phyloP scores from a whole-genome alignment of 495 filamentous ascomycete genomes.

The Penicillium bialowiezense region DNA sequence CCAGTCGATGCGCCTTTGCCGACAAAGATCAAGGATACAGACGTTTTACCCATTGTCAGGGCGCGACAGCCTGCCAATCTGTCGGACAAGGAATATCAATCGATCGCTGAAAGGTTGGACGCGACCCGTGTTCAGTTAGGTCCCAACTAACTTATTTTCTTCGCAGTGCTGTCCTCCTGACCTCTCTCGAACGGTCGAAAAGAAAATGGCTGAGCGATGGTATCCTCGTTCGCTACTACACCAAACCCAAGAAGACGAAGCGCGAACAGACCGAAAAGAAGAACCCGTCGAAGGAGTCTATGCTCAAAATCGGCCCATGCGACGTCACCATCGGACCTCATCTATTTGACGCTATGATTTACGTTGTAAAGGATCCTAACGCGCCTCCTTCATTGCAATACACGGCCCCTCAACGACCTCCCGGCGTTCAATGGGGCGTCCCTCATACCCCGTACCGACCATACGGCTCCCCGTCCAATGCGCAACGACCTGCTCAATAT shows the following conservation, averaged over 20 bases:
- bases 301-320: slow-evolving; percentile 77
- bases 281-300: slow-evolving; percentile 82
- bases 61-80: slow-evolving; percentile 65
- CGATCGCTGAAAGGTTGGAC: slow-evolving; percentile 74
- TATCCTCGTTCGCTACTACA: slow-evolving; percentile 91
- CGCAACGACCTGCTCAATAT: slow-evolving; percentile 32
- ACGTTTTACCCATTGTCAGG: slow-evolving; percentile 71
- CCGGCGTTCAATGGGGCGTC: slow-evolving; percentile 66
- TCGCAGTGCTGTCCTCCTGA: slow-evolving; percentile 74
- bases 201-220: slow-evolving; percentile 85
- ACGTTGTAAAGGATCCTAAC: slow-evolving; percentile 71
- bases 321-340: slow-evolving; percentile 88
- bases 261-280: slow-evolving; percentile 65
- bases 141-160: slow-evolving; percentile 12
- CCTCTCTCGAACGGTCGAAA: slow-evolving; percentile 80
- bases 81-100: slow-evolving; percentile 69
- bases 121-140: not conserved
- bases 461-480: slow-evolving; percentile 44
- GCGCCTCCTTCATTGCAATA: slow-evolving; percentile 49
- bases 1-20: slow-evolving; percentile 57
- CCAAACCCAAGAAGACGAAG: slow-evolving; percentile 81
- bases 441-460: slow-evolving; percentile 52
- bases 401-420: slow-evolving; percentile 51
- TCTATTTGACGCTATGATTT: slow-evolving; percentile 83
- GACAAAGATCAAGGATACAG: slow-evolving; percentile 59